Evolutionary conservation across 371 early-diverging fungal species (phyloP).

Genomic region (Mucor saturninus): DNA sequence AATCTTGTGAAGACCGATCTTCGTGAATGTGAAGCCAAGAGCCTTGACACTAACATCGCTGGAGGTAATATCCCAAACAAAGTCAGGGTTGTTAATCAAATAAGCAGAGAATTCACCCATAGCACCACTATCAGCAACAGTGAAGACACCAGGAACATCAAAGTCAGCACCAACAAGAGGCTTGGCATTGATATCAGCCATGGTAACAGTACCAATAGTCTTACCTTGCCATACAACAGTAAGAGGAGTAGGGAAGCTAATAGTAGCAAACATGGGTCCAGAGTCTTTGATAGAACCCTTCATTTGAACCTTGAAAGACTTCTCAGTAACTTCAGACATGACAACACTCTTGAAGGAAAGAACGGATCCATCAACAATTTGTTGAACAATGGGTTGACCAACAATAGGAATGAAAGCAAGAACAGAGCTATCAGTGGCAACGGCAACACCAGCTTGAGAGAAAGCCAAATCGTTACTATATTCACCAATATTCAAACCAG

Average conservation of each 20-base stretch:
- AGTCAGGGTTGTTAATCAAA: conserved; percentile 59
- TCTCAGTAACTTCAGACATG: conserved; percentile 57
- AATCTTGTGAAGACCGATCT: conserved; percentile 56
- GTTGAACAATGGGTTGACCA: conserved; percentile 65
- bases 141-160: conserved; percentile 52
- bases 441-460: conserved; percentile 53
- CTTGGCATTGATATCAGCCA: conserved; percentile 53
- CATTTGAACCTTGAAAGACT: conserved; percentile 57
- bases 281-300: conserved; percentile 60
- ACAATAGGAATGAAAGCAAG: conserved; percentile 57
- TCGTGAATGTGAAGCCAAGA: conserved; percentile 60
- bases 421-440: conserved; percentile 51
- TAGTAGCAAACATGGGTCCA: conserved; percentile 65
- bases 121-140: conserved; percentile 42
- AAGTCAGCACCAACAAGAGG: conserved; percentile 56
- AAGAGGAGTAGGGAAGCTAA: conserved; percentile 58
- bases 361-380: conserved; percentile 55
- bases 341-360: conserved; percentile 55
- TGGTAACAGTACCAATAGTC: conserved; percentile 50
- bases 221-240: conserved; percentile 57
- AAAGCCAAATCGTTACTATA: conserved; percentile 54
- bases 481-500: conserved; percentile 55
- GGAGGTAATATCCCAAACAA: conserved; percentile 61
- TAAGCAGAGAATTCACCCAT: conserved; percentile 59
- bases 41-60: conserved; percentile 57